phyloP scores from a whole-genome alignment of 2,329 filamentous ascomycete genomes.

The Talaromyces sp. region DNA sequence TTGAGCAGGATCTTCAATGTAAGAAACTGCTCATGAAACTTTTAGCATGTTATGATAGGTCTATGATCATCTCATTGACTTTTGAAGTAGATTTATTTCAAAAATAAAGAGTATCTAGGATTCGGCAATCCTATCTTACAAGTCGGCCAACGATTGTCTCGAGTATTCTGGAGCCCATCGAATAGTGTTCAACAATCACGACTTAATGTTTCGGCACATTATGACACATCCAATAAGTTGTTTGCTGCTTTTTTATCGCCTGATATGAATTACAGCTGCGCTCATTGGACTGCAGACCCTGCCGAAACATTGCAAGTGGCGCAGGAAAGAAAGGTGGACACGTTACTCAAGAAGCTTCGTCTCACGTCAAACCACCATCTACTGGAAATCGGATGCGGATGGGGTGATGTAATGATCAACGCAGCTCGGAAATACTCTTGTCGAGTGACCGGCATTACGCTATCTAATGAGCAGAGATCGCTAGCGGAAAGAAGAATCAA shows the following conservation, averaged over 20 bases:
- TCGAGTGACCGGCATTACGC: conserved; percentile 63
- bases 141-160: conserved; percentile 24
- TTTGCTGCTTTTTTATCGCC: conserved; percentile 26
- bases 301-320: conserved; percentile 42
- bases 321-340: conserved; percentile 57
- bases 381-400: conserved; percentile 71
- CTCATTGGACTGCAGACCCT: conserved; percentile 55
- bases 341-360: conserved; percentile 57
- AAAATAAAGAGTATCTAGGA: conserved; percentile 53
- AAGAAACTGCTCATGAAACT: conserved; percentile 3
- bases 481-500: conserved; percentile 63
- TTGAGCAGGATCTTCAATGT: conserved; percentile 66
- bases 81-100: conserved; percentile 60
- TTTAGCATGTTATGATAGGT: background rate
- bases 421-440: conserved; percentile 65
- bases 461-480: conserved; percentile 65
- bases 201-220: conserved; percentile 67
- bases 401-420: conserved; percentile 70
- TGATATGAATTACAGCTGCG: conserved; percentile 52
- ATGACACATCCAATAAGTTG: conserved; percentile 56
- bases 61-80: background rate
- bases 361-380: conserved; percentile 63
- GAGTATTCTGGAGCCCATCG: conserved; percentile 51
- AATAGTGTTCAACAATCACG: conserved; percentile 58
- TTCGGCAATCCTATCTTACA: conserved; percentile 17